Conservation (phyloP, 2,329 filamentous ascomycete species). For the Zymoseptoria tritici region DNA sequence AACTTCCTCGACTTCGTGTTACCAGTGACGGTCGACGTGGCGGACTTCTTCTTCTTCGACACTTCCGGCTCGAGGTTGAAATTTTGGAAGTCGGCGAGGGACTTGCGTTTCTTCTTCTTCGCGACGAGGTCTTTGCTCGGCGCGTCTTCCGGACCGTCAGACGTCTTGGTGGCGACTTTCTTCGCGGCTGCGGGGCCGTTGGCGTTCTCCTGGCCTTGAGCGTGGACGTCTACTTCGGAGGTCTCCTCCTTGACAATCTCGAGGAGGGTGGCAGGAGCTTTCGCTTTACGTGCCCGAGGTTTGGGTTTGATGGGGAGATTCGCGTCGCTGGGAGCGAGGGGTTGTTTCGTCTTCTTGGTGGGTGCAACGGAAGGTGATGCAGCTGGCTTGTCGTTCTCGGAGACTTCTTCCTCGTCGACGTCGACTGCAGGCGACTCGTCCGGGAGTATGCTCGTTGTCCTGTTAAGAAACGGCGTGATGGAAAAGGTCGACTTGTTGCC, state of each 20-base stretch:
- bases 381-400: conserved; percentile 20
- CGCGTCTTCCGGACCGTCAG: conserved; percentile 30
- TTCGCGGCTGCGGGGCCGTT: conserved; percentile 13
- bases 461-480: conserved; percentile 87
- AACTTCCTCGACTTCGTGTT: conserved; percentile 32
- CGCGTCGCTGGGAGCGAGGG: conserved; percentile 38
- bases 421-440: conserved; percentile 32
- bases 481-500: conserved; percentile 90
- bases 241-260: conserved; percentile 40
- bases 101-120: conserved; percentile 36
- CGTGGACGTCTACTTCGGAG: conserved; percentile 30
- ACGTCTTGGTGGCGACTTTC: conserved; percentile 35
- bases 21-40: not conserved
- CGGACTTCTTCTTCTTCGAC: conserved; percentile 20
- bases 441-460: conserved; percentile 53
- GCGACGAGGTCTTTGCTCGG: conserved; percentile 23
- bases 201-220: conserved; percentile 32
- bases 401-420: conserved; percentile 26
- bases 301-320: conserved; percentile 36
- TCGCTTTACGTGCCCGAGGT: conserved; percentile 32
- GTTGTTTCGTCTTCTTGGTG: conserved; percentile 31
- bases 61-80: conserved; percentile 28
- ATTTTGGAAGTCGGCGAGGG: conserved; percentile 39
- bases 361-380: conserved; percentile 23
- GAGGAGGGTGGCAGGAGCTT: conserved; percentile 29